Base-by-base conservation (phyloP, 2,329 filamentous ascomycete genomes). In the Ceratocystis alfenasii region DNA sequence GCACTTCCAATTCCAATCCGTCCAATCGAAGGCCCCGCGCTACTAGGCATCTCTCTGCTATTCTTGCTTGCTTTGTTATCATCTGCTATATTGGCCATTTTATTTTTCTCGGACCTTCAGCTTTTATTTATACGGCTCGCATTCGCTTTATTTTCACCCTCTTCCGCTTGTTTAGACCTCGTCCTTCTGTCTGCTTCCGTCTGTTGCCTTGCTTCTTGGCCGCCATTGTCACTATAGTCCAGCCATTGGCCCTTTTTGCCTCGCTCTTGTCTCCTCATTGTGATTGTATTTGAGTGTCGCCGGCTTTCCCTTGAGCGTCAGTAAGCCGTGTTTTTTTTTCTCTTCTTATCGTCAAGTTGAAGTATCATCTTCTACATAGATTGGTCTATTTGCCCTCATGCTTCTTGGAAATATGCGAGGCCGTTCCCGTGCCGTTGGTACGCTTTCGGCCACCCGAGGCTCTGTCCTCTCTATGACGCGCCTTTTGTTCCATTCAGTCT, bases 401-500 rank as follows among this genome's bases (percentile, higher is more conserved):
- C 44, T 17, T 44, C 4, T 25, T 48, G 61, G 33, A 20, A 63
- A 50, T 36, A 66, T 66, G 67, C 64, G 62, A 62, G 59, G 61
- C 57, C 67, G 64, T 64, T 62, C 55, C 30, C 62, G 64, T 33
- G 44, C 53, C 36, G 50, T 64, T 28, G 55, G 63, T 2, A 55
- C 64, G 64, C 55, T 62, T 41, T 44, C 64, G 28, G 67, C 67
- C 50, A 50, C 53, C 50, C 64, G 33, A 17, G 65, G 64, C 44
- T 65, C 67, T 3, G 7, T 66, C 20, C 61, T 68, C 20, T 62
- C 62, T 8, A 55, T 65, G 8, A 57, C 62, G 62, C 64, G 67
- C 30, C 61, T 68, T 8, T n/a, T 68, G 25, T 64, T 65, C 44
- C 67, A 68, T 50, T 66, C 67, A 1, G 60, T 66, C 3, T 79